A percentile compares a stretch with the other conserved stretches of the same genome.
These are phyloP conservation scores for Globisporangium canariense DNA, from an alignment of 352 stramenopile genomes.

Conservation along the genomic window DNA sequence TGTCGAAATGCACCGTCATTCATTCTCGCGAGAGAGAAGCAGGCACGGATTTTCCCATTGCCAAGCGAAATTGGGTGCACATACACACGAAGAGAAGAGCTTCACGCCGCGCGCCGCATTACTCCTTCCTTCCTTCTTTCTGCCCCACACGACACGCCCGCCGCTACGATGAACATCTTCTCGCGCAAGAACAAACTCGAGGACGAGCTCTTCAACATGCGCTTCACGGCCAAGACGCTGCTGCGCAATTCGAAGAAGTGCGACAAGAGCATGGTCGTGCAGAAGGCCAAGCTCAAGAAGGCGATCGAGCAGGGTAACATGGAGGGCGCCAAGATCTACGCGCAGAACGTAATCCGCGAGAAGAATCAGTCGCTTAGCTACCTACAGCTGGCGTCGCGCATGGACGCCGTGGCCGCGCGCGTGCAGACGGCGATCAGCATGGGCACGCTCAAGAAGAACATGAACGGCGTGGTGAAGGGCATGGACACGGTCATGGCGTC, in stretches of 20 bases:
- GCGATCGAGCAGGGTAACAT: conserved; percentile 95
- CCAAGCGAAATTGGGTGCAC: too few relatives aligned
- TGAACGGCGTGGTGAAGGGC: conserved; percentile 95
- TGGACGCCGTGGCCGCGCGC: conserved; percentile 94
- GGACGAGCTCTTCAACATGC: conserved; percentile 90
- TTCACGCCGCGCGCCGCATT: too few relatives aligned
- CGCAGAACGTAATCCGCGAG: conserved; percentile 86
- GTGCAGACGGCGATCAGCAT: conserved; percentile 98
- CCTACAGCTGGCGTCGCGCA: conserved; percentile 92
- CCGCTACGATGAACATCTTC: conserved; percentile 69
- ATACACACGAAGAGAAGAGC: too few relatives aligned
- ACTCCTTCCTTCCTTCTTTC: too few relatives aligned
- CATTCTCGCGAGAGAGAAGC: too few relatives aligned
- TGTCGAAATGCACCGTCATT: too few relatives aligned
- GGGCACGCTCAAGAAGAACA: conserved; percentile 92
- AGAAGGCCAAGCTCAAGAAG: conserved; percentile 97
- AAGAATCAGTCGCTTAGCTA: conserved; percentile 94
- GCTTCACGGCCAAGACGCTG: conserved; percentile 88
- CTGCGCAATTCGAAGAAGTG: conserved; percentile 95
- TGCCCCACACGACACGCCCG: neutral
- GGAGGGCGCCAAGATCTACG: conserved; percentile 97
- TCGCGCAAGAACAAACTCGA: conserved; percentile 82
- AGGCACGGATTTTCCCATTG: too few relatives aligned
- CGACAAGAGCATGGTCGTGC: conserved; percentile 95
- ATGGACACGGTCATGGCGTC: conserved; percentile 96